Evolutionary conservation across 768 basidiomycete genomes (phyloP), one percentile per base, ranked within the genome.

Genomic region (Hericium erinaceus): DNA sequence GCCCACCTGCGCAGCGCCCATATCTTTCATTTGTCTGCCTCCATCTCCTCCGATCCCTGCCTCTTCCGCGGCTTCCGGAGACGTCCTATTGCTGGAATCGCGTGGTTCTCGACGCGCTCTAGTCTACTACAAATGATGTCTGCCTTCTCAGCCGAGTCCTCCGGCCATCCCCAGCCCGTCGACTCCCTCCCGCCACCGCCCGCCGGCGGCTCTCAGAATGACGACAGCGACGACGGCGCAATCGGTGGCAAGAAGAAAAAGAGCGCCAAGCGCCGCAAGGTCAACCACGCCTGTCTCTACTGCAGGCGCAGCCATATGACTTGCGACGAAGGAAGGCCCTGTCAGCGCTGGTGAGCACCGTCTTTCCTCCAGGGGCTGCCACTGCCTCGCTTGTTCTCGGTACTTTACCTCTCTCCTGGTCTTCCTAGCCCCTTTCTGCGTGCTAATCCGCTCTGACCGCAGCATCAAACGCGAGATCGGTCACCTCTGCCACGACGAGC

Each of bases 391-490:
- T 55, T 26, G 33, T 13, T 49, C 49, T 16, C 44, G 13, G 38
- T 54, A 22, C 12, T 33, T 22, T 22, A 46, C 2, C 52, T 39
- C 37, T 46, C 40, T 44, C 38, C 40, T 16, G 13, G 9, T 4
- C 51, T 53, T 33, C 60, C 53, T 40, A 62, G 16, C 55, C 55
- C 52, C 8, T 7, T 51, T 64, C 39, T 56, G 55, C 44, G 11
- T 24, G 24, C 33, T 57, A 59, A 56, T 52, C 52, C 12, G 41
- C 39, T 58, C 44, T 28, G 24, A 54, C 24, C 33, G 52, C 64
- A 95, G 94, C 66, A 92, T 98, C 65, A 98, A 98, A 70, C 84
- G 95, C 40, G 95, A 98, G 70, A 98, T 98, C 60, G 91, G 92
- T 0, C 92, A 97, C 73, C 76, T 95, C 13, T 97, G 94, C 66